phyloP scores from a whole-genome alignment of 768 basidiomycete species.

The Calocera cornea region DNA sequence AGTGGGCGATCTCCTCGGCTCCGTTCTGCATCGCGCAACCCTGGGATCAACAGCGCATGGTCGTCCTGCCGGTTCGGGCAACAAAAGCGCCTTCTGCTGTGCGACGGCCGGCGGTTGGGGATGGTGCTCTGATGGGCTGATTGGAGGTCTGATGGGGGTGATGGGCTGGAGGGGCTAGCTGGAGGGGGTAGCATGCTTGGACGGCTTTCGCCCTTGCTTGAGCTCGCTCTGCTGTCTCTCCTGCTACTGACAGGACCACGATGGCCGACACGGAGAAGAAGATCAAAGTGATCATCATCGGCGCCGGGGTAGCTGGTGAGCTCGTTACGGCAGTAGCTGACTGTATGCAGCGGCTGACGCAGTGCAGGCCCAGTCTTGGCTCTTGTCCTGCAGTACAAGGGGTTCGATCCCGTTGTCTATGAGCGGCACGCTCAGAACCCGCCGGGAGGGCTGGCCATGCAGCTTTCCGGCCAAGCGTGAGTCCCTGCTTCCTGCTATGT shows the following conservation, averaged over 20 bases:
- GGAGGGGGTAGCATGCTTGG: too few species aligned
- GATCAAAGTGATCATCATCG: conserved; percentile 25
- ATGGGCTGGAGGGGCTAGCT: too few species aligned
- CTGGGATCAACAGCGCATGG: too few species aligned
- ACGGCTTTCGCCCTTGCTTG: neutral
- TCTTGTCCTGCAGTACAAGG: conserved; percentile 27
- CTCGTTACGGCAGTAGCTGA: neutral
- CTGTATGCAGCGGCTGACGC: too few species aligned
- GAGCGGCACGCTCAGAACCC: conserved; percentile 15
- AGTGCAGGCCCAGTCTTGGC: conserved; percentile 29
- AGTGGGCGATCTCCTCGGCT: too few species aligned
- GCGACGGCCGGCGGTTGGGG: too few species aligned
- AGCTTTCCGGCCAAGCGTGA: neutral
- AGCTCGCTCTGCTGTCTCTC: neutral
- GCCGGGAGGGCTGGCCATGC: neutral
- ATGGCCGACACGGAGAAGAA: neutral
- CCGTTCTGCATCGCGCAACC: too few species aligned
- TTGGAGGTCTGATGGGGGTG: too few species aligned
- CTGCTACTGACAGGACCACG: neutral
- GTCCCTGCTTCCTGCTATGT: neutral
- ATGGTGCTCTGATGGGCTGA: too few species aligned
- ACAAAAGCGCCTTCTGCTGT: too few species aligned
- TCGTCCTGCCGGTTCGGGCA: too few species aligned
- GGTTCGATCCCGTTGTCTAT: conserved; percentile 28
- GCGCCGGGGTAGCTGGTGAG: conserved; percentile 25